Evolutionary conservation across 129 eudicot species (phyloP).

Genomic region (Flaveria linearis): DNA sequence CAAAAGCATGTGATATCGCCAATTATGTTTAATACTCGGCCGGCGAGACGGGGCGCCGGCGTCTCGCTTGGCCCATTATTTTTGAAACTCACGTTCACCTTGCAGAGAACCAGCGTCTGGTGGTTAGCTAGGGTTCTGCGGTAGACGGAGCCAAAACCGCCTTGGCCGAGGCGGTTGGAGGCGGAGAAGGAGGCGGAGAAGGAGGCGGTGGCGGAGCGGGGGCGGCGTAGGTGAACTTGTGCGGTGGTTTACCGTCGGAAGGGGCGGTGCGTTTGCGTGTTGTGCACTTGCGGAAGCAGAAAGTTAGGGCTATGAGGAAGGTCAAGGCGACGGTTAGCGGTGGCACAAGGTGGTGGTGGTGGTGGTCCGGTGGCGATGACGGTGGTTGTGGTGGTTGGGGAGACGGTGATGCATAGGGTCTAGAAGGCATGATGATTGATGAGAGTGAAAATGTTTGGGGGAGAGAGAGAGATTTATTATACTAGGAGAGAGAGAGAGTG

Average conservation of each 20-base stretch:
- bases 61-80: constrained; percentile 15
- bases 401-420: constrained; percentile 39
- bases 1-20: too few species aligned
- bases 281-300: constrained; percentile 67
- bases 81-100: constrained; percentile 95
- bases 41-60: too few species aligned
- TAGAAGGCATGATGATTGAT: constrained; percentile 62
- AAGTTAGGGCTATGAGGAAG: constrained; percentile 52
- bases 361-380: constrained; percentile 36
- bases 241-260: constrained; percentile 58
- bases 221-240: constrained; percentile 66
- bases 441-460: neutral
- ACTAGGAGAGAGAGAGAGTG: too few species aligned
- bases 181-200: too few species aligned
- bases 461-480: constrained; percentile 17
- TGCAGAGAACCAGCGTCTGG: constrained; percentile 83
- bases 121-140: constrained; percentile 51
- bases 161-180: constrained; percentile 84
- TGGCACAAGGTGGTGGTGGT: constrained; percentile 30
- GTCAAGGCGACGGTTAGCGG: constrained; percentile 58
- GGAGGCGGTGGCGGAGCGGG: constrained; percentile 77
- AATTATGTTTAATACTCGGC: too few species aligned
- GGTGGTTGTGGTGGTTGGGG: constrained; percentile 35
- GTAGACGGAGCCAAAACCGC: constrained; percentile 90
- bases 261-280: constrained; percentile 69